Evolutionary conservation across 495 filamentous ascomycete genomes (phyloP).

Genomic region (Neurospora tetraspora): DNA sequence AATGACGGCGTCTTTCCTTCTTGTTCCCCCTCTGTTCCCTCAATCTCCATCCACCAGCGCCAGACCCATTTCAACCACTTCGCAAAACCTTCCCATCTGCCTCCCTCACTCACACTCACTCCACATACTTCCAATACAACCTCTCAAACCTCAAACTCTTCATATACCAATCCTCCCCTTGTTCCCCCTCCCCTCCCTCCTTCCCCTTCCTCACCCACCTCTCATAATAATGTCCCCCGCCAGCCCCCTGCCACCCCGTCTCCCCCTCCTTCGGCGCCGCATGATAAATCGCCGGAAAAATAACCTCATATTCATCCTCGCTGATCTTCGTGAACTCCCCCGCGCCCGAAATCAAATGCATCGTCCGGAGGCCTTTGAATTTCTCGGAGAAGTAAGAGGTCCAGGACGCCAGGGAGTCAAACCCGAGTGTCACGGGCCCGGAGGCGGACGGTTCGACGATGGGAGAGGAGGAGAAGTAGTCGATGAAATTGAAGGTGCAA

Average conservation of each 20-base stretch:
- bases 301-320: background rate
- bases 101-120: background rate
- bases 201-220: background rate
- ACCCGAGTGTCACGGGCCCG: background rate
- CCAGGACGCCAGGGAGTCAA: background rate
- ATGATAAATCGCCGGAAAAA: background rate
- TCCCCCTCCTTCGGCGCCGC: background rate
- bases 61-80: background rate
- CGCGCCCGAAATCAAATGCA: background rate
- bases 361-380: background rate
- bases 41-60: no score
- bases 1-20: no score
- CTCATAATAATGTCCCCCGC: background rate
- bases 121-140: background rate
- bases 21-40: no score
- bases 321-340: background rate
- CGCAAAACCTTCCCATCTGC: background rate
- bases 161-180: background rate
- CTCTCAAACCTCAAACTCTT: background rate
- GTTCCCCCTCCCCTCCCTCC: background rate
- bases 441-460: background rate
- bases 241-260: background rate
- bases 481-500: background rate
- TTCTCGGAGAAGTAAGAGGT: background rate
- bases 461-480: background rate